A percentile compares a stretch with the other conserved stretches of the same genome.
phyloP scores from a whole-genome alignment of 2,329 filamentous ascomycete genomes.

The Aspergillus fumigatus region DNA sequence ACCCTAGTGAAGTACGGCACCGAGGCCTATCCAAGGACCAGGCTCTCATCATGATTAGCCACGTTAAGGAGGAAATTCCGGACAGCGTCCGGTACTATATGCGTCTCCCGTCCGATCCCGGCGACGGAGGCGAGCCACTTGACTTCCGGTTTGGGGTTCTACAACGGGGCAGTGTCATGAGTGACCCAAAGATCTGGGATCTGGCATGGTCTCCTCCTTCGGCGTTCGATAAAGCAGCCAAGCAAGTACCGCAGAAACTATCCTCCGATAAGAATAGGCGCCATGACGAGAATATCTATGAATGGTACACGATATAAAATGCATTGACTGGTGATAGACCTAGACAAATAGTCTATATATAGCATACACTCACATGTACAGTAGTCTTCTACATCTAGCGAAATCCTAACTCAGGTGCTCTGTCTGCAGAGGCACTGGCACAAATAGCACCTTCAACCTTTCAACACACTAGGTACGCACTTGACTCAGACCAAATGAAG shows the following conservation, averaged over 20 bases:
- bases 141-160: slow-evolving; percentile 31
- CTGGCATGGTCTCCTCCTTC: slow-evolving; percentile 22
- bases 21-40: slow-evolving; percentile 64
- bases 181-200: slow-evolving; percentile 24
- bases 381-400: not conserved
- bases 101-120: slow-evolving; percentile 58
- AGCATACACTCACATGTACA: not conserved
- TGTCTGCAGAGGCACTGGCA: not conserved
- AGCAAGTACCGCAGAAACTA: slow-evolving; percentile 1
- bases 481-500: too few species aligned
- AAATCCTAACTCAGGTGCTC: not conserved
- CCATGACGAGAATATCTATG: slow-evolving; percentile 11
- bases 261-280: not conserved
- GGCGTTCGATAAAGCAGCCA: slow-evolving; percentile 8
- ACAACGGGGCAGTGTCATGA: slow-evolving; percentile 15
- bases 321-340: not conserved
- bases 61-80: slow-evolving; percentile 86
- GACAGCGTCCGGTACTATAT: slow-evolving; percentile 79
- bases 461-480: too few species aligned
- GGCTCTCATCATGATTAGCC: slow-evolving; percentile 86
- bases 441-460: not conserved
- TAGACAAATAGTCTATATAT: not conserved
- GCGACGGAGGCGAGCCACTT: slow-evolving; percentile 16
- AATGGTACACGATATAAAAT: slow-evolving; percentile 15
- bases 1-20: slow-evolving; percentile 14